Base-by-base conservation (phyloP, 768 basidiomycete genomes). In the Harrya chromipes region DNA sequence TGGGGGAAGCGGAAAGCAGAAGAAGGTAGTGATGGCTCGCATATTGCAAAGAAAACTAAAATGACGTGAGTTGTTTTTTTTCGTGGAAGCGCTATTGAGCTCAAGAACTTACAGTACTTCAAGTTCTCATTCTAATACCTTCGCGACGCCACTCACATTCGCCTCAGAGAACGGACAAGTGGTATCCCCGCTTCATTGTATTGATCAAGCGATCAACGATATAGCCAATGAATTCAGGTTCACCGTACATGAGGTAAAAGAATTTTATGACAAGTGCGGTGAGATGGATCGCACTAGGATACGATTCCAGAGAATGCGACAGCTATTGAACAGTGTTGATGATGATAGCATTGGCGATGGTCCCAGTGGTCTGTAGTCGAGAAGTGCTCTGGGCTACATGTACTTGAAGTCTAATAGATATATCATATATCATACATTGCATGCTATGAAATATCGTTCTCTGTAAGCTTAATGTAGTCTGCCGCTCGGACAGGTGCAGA, bases 401-500 rank as follows among this genome's bases (percentile, higher is more conserved):
- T 47, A 33, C n/a, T 41, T 13, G 23, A n/a, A 29, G 27, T 40
- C 38, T 47, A 42, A 44, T 54, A 46, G 29, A 3, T 10, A 31
- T 21, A 20, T 39, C 24, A 45, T 8, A 29, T 33, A 42, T 36
- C 21, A 29, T 40, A 34, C 20, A 31, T 17, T 44, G 38, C 34
- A 27, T 17, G 29, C 50, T 66, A 67, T 54, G 62, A 59, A 35
- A 74, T 57, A 54, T 88, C 85, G 38, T 81, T 77, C 46, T 90
- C 89, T 6, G 78, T 77, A 40, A 87, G 67, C 20, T 83, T 67
- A 53, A 83, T 84, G 61, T 85, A 79, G 56, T 87, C 82, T 24
- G 81, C 83, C 21, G 77, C 83, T 55, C 90, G 77, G n/a, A 68
- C 72, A 4, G 90, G 90, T 9, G 90, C 90, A 19, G 87, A 81